These are phyloP conservation scores for Ceratocystis alfenasii DNA, from an alignment of 2,329 filamentous ascomycete genomes.

Conservation along the genomic window DNA sequence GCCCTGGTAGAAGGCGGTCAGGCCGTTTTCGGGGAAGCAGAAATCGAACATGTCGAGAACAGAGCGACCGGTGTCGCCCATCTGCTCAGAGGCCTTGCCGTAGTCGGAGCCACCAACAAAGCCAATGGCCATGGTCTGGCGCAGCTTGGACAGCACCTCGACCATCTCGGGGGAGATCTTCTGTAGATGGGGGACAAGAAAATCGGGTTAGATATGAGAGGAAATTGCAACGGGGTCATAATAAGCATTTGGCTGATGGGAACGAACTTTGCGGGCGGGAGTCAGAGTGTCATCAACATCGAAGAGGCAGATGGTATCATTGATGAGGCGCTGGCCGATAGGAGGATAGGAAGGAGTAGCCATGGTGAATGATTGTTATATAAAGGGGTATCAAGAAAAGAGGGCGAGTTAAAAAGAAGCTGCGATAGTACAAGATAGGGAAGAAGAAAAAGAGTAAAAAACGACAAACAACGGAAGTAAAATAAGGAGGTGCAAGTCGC, in stretches of 20 bases:
- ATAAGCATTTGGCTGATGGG: neutral
- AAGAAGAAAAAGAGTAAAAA: constrained; percentile 1
- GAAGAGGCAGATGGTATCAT: constrained; percentile 90
- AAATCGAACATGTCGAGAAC: constrained; percentile 91
- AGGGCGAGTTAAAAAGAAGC: constrained; percentile 8
- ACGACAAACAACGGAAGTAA: neutral
- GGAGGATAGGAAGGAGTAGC: constrained; percentile 48
- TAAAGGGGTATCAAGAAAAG: constrained; percentile 16
- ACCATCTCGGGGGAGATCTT: constrained; percentile 70
- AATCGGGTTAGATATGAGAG: constrained; percentile 7
- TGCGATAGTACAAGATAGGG: constrained; percentile 2
- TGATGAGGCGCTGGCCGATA: constrained; percentile 70
- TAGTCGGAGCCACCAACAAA: constrained; percentile 90
- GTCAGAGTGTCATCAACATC: constrained; percentile 93
- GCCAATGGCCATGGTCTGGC: constrained; percentile 78
- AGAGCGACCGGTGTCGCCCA: constrained; percentile 53
- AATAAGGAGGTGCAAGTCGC: constrained; percentile 15
- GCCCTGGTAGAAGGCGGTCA: constrained; percentile 80
- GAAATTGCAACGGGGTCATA: neutral
- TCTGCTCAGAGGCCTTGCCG: constrained; percentile 89
- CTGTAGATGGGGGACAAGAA: constrained; percentile 33
- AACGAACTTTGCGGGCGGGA: constrained; percentile 59
- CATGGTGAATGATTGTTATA: constrained; percentile 29
- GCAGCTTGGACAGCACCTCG: constrained; percentile 61
- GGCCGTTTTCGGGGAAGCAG: constrained; percentile 93